Evolutionary conservation across 495 filamentous ascomycete species (phyloP).

Genomic region (Penicillium malachiteum): DNA sequence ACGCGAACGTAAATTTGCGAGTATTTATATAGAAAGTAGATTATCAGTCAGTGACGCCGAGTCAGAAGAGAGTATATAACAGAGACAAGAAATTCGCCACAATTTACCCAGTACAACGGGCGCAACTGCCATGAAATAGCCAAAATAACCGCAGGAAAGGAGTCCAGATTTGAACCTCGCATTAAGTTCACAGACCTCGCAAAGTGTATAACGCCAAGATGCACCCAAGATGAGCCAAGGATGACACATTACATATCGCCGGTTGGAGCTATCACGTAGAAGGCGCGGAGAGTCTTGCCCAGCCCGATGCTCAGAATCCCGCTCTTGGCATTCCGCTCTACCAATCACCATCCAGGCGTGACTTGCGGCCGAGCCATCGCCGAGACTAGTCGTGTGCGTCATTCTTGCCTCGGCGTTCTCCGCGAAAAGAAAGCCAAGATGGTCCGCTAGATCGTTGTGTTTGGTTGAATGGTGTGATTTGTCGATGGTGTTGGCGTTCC

Average conservation of each 20-base stretch:
- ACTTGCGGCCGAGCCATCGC: constrained; percentile 20
- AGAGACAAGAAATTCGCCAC: background rate
- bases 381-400: constrained; percentile 33
- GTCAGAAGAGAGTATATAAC: too few relatives aligned
- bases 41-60: too few relatives aligned
- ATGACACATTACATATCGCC: constrained; percentile 11
- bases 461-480: constrained; percentile 15
- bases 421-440: constrained; percentile 14
- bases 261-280: constrained; percentile 13
- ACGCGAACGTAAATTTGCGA: too few relatives aligned
- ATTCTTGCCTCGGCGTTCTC: constrained; percentile 11
- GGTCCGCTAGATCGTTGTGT: constrained; percentile 11
- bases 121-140: background rate
- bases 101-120: background rate
- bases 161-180: constrained; percentile 28
- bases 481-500: constrained; percentile 6
- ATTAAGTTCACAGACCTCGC: constrained; percentile 26
- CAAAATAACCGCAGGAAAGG: constrained; percentile 4
- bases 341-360: constrained; percentile 20
- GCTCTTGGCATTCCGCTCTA: constrained; percentile 30
- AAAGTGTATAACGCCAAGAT: constrained; percentile 29
- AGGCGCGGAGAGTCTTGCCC: constrained; percentile 11
- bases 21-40: too few relatives aligned
- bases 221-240: constrained; percentile 23
- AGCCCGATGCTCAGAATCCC: constrained; percentile 29